phyloP scores from a whole-genome alignment of 805 yeast species.

The Pichia manshurica region DNA sequence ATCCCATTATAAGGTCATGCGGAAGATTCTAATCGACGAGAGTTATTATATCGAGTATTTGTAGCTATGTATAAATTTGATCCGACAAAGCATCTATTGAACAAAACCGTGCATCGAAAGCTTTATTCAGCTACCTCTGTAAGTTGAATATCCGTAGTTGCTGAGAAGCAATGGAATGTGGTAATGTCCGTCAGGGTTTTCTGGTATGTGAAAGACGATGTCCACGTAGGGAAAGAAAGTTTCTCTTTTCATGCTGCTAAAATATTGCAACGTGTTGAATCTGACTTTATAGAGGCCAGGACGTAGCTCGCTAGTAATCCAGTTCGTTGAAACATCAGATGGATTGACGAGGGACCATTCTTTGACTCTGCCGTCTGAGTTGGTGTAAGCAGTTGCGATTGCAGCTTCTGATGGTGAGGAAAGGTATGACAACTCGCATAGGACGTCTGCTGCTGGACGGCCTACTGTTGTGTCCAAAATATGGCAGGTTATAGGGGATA shows the following conservation, averaged over 20 bases:
- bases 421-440: slow-evolving; percentile 51
- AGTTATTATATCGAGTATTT: too few relatives aligned
- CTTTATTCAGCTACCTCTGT: slow-evolving; percentile 60
- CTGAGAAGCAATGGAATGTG: slow-evolving; percentile 84
- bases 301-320: slow-evolving; percentile 35
- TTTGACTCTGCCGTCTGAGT: slow-evolving; percentile 73
- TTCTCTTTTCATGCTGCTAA: slow-evolving; percentile 32
- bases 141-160: slow-evolving; percentile 84
- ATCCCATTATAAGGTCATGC: too few relatives aligned
- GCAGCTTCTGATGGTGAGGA: slow-evolving; percentile 29
- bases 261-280: slow-evolving; percentile 70
- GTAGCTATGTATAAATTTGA: too few relatives aligned
- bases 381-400: slow-evolving; percentile 66
- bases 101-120: too few relatives aligned
- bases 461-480: slow-evolving; percentile 81
- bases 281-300: slow-evolving; percentile 72
- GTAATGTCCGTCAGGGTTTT: slow-evolving; percentile 73
- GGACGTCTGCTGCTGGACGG: slow-evolving; percentile 72
- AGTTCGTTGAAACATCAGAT: slow-evolving; percentile 21
- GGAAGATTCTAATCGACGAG: too few relatives aligned
- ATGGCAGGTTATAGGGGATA: slow-evolving; percentile 77
- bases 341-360: slow-evolving; percentile 45
- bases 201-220: slow-evolving; percentile 60
- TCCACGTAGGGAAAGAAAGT: slow-evolving; percentile 89
- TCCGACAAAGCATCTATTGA: too few relatives aligned